These are phyloP conservation scores for Ustilago esculenta DNA, from an alignment of 1,284 basidiomycete species.

Conservation along the genomic window DNA sequence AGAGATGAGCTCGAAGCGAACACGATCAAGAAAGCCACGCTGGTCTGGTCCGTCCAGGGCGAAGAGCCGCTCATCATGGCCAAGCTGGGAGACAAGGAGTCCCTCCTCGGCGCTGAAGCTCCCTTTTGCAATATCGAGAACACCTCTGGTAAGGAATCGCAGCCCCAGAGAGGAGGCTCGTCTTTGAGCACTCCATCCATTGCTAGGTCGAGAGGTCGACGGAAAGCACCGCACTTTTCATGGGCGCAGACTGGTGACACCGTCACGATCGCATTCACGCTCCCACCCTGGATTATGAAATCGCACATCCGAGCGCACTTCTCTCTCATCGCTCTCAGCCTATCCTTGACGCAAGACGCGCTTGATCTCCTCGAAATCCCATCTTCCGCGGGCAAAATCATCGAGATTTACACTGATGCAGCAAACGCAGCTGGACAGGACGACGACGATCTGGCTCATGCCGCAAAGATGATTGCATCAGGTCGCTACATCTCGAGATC, in stretches of 20 bases:
- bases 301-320: constrained; percentile 70
- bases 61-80: constrained; percentile 39
- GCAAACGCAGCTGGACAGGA: background rate
- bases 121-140: constrained; percentile 2
- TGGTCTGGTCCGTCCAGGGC: constrained; percentile 29
- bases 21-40: background rate
- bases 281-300: constrained; percentile 72
- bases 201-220: constrained; percentile 9
- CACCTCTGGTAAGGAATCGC: background rate
- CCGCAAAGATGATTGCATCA: constrained; percentile 32
- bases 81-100: constrained; percentile 19
- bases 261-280: constrained; percentile 81
- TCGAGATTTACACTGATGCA: constrained; percentile 70
- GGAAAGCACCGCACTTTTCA: constrained; percentile 72
- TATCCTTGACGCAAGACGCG: constrained; percentile 72
- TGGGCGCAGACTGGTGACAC: constrained; percentile 89
- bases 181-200: constrained; percentile 60
- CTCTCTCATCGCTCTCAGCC: constrained; percentile 74
- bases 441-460: constrained; percentile 20
- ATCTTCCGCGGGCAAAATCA: constrained; percentile 69
- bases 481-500: constrained; percentile 44
- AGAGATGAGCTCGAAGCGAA: background rate
- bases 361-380: constrained; percentile 8
- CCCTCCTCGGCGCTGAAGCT: constrained; percentile 30
- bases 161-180: background rate